A percentile compares a stretch with the other conserved stretches of the same genome.
These are phyloP conservation scores for Lachancea kluyveri DNA, from an alignment of 805 yeast genomes.

Conservation along the genomic window DNA sequence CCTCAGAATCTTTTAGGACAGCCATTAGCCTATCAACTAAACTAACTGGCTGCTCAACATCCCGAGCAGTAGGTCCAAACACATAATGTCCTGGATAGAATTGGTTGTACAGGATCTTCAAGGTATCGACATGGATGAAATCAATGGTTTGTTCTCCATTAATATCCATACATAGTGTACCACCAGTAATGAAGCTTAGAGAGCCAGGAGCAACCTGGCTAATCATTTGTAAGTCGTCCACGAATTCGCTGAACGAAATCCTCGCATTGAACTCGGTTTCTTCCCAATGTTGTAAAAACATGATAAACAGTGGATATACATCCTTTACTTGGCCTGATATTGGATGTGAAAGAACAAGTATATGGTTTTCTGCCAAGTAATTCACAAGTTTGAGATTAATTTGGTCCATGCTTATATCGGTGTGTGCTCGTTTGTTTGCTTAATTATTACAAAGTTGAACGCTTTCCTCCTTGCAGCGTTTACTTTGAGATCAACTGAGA, in stretches of 20 bases:
- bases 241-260: slow-evolving; percentile 7
- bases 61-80: too few relatives aligned
- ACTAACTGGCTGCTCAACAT: too few relatives aligned
- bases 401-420: neutral
- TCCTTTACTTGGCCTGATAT: slow-evolving; percentile 22
- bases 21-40: too few relatives aligned
- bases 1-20: slow-evolving; percentile 3
- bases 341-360: slow-evolving; percentile 17
- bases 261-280: neutral
- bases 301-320: slow-evolving; percentile 15
- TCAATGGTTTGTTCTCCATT: slow-evolving; percentile 8
- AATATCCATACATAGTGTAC: neutral
- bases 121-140: slow-evolving; percentile 16
- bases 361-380: slow-evolving; percentile 21
- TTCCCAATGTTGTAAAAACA: slow-evolving; percentile 1
- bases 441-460: too few relatives aligned
- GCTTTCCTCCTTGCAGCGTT: too few relatives aligned
- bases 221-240: slow-evolving; percentile 11
- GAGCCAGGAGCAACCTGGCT: slow-evolving; percentile 11
- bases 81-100: slow-evolving; percentile 2
- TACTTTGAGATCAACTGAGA: too few relatives aligned
- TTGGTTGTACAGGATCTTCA: slow-evolving; percentile 15
- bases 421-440: neutral
- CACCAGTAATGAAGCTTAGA: slow-evolving; percentile 1
- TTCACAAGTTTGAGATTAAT: slow-evolving; percentile 8